These are phyloP conservation scores for Stagonosporopsis rhizophila DNA, from an alignment of 2,329 filamentous ascomycete genomes.

Conservation along the genomic window DNA sequence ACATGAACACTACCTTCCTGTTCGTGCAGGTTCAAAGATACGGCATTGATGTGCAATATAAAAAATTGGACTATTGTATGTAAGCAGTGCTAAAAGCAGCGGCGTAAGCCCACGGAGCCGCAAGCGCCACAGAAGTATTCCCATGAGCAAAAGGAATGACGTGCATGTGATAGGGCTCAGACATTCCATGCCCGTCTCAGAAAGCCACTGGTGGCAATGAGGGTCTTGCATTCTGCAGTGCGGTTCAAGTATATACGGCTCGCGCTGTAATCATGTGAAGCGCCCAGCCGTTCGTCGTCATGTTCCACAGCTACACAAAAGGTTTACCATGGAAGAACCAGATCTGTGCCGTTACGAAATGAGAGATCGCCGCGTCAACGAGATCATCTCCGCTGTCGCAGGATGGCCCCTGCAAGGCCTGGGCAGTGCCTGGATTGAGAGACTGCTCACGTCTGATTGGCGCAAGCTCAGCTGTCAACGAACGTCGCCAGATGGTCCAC, in stretches of 20 bases:
- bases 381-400: constrained; percentile 18
- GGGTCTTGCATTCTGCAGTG: not conserved
- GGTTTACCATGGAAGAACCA: not conserved
- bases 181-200: not conserved
- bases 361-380: constrained; percentile 9
- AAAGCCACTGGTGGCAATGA: not conserved
- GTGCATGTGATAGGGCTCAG: constrained; percentile 1
- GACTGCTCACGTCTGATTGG: constrained; percentile 7
- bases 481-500: not conserved
- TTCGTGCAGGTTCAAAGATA: not conserved
- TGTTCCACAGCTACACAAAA: not conserved
- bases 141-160: not conserved
- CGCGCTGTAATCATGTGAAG: too few species aligned
- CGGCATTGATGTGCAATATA: constrained; percentile 7
- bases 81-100: not conserved
- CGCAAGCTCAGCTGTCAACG: constrained; percentile 5
- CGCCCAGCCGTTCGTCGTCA: not conserved
- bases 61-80: not conserved
- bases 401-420: constrained; percentile 7
- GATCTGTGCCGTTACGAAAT: constrained; percentile 9
- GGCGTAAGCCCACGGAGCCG: not conserved
- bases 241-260: too few species aligned
- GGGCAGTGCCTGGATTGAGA: constrained; percentile 10
- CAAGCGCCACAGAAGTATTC: not conserved
- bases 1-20: not conserved